A percentile compares a stretch with the other conserved stretches of the same genome.
Evolutionary conservation across 345 rosid species (phyloP).

Genomic region (Mallotus nudiflorus): DNA sequence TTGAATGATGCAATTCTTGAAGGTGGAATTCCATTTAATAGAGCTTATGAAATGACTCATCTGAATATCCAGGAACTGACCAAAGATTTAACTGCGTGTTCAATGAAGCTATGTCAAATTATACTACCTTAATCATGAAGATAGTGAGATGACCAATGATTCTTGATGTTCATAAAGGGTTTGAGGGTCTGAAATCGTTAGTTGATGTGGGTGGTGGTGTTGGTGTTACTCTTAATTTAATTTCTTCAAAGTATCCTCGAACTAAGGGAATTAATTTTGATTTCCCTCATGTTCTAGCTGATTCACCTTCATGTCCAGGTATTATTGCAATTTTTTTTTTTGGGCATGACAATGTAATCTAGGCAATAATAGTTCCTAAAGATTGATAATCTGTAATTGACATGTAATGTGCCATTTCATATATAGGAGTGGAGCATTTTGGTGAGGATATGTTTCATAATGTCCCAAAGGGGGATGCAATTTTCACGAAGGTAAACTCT

Average conservation of each 20-base stretch:
- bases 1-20: constrained; percentile 37
- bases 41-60: constrained; percentile 29
- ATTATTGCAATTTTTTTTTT: neutral
- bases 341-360: too few species aligned
- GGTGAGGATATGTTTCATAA: constrained; percentile 36
- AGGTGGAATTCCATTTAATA: constrained; percentile 38
- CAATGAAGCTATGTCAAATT: constrained; percentile 30
- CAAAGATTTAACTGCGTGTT: constrained; percentile 33
- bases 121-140: constrained; percentile 27
- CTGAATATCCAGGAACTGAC: constrained; percentile 30
- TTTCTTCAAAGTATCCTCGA: constrained; percentile 32
- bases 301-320: constrained; percentile 40
- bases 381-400: too few species aligned
- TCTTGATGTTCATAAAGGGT: constrained; percentile 34
- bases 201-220: constrained; percentile 47
- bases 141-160: too few species aligned
- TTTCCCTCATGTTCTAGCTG: constrained; percentile 34
- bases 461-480: constrained; percentile 38
- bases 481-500: constrained; percentile 32
- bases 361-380: too few species aligned
- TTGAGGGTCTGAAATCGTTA: constrained; percentile 24
- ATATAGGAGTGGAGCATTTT: constrained; percentile 31
- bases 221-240: constrained; percentile 30
- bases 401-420: too few species aligned
- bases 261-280: constrained; percentile 42